These are phyloP conservation scores for Cladophialophora yegresii DNA, from an alignment of 2,329 filamentous ascomycete species.

Conservation along the genomic window DNA sequence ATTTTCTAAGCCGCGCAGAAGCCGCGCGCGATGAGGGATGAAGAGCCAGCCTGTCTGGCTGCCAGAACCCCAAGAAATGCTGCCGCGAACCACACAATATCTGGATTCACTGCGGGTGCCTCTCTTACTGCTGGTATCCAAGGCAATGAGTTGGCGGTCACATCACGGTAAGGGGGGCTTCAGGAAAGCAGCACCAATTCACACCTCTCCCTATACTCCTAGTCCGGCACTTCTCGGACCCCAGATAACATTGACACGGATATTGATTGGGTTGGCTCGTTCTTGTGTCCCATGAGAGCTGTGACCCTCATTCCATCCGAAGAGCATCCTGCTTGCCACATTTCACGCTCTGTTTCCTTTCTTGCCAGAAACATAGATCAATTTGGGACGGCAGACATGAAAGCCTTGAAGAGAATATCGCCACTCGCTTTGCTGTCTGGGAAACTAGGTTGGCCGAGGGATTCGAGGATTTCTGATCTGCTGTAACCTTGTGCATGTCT, in stretches of 20 bases:
- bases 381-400: slow-evolving; percentile 27
- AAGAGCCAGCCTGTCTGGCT: background rate
- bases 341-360: slow-evolving; percentile 17
- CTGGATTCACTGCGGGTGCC: background rate
- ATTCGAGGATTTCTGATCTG: background rate
- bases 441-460: background rate
- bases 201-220: background rate
- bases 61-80: background rate
- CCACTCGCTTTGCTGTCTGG: background rate
- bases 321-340: slow-evolving; percentile 25
- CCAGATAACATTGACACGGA: slow-evolving; percentile 14
- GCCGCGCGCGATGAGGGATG: background rate
- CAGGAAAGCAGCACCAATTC: background rate
- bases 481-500: background rate
- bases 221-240: background rate
- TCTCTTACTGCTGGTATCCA: background rate
- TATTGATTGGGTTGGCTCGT: slow-evolving; percentile 36
- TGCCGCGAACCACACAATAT: background rate
- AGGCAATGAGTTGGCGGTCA: background rate
- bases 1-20: background rate
- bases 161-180: background rate
- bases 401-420: background rate
- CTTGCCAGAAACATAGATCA: slow-evolving; percentile 13
- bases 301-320: slow-evolving; percentile 37
- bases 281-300: slow-evolving; percentile 18